These are phyloP conservation scores for Metschnikowia cerradonensis DNA, from an alignment of 805 yeast species.

Conservation along the genomic window DNA sequence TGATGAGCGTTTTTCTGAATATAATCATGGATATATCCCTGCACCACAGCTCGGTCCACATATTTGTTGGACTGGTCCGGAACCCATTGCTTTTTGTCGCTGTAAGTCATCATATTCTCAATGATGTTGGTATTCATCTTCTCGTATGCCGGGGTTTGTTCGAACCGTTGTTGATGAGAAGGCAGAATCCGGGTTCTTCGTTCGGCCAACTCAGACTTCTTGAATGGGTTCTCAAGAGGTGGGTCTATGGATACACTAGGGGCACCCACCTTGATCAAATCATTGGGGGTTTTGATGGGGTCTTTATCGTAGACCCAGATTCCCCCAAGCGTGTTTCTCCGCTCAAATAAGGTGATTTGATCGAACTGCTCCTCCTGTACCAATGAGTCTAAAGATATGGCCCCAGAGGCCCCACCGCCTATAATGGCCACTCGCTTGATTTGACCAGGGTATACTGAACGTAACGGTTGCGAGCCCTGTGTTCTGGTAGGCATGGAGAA, in stretches of 20 bases:
- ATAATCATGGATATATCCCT: slow-evolving; percentile 27
- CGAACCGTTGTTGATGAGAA: slow-evolving; percentile 24
- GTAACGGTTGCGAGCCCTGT: background rate
- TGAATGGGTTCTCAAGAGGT: slow-evolving; percentile 19
- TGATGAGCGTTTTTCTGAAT: slow-evolving; percentile 19
- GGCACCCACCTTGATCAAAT: slow-evolving; percentile 19
- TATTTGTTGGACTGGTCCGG: slow-evolving; percentile 22
- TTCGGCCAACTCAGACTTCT: background rate
- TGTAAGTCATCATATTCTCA: slow-evolving; percentile 43
- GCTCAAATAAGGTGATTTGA: slow-evolving; percentile 37
- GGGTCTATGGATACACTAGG: slow-evolving; percentile 25
- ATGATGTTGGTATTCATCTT: slow-evolving; percentile 37
- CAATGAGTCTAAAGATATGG: slow-evolving; percentile 37
- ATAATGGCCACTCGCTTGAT: slow-evolving; percentile 38
- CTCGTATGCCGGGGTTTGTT: slow-evolving; percentile 26
- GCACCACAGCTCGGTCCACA: slow-evolving; percentile 26
- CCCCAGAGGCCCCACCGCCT: slow-evolving; percentile 53
- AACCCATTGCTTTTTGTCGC: slow-evolving; percentile 38
- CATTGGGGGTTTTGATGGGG: slow-evolving; percentile 10
- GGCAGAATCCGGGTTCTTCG: background rate
- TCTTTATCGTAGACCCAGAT: slow-evolving; percentile 37
- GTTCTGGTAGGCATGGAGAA: slow-evolving; percentile 1
- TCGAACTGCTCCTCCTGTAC: slow-evolving; percentile 31
- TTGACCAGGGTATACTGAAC: background rate
- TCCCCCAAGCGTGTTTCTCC: slow-evolving; percentile 40